Conservation (phyloP, 1,284 basidiomycete genomes). For the Pseudozyma pruni region DNA sequence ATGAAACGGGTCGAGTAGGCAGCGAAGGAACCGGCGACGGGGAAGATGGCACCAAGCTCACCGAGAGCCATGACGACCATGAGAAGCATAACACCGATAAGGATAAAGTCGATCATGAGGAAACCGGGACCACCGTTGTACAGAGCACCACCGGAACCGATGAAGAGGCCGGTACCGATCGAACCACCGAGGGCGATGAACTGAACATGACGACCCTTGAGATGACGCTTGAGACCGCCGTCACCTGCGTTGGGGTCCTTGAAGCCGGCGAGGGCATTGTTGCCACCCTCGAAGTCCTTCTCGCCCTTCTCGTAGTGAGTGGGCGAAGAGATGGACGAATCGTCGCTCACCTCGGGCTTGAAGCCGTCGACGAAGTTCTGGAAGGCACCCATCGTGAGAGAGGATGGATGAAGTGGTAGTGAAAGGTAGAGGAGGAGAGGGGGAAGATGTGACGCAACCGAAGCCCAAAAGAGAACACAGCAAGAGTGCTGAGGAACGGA, state of each 20-base stretch:
- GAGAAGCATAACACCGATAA: constrained; percentile 67
- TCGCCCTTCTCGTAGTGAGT: constrained; percentile 35
- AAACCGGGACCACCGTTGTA: constrained; percentile 71
- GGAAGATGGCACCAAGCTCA: constrained; percentile 62
- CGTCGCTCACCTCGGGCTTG: constrained; percentile 43
- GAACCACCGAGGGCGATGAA: constrained; percentile 64
- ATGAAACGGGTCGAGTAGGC: constrained; percentile 65
- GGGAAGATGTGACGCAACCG: neutral
- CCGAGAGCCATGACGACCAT: constrained; percentile 68
- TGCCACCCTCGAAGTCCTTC: constrained; percentile 30
- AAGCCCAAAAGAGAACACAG: too few relatives aligned
- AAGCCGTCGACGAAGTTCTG: constrained; percentile 53
- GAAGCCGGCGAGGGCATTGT: constrained; percentile 37
- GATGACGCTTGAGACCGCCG: constrained; percentile 54
- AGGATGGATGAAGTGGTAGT: neutral
- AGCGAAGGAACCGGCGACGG: constrained; percentile 64
- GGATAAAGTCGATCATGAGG: constrained; percentile 65
- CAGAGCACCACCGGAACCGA: constrained; percentile 71
- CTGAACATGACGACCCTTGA: constrained; percentile 61
- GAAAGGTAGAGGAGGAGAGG: neutral
- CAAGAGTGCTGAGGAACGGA: too few relatives aligned
- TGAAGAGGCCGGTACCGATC: constrained; percentile 71
- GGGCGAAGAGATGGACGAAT: constrained; percentile 10
- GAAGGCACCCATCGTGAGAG: constrained; percentile 44
- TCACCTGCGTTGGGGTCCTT: constrained; percentile 20